Base-by-base conservation (phyloP, 228 moss, liverwort and hornwort genomes). In the Sphagnum fallax region DNA sequence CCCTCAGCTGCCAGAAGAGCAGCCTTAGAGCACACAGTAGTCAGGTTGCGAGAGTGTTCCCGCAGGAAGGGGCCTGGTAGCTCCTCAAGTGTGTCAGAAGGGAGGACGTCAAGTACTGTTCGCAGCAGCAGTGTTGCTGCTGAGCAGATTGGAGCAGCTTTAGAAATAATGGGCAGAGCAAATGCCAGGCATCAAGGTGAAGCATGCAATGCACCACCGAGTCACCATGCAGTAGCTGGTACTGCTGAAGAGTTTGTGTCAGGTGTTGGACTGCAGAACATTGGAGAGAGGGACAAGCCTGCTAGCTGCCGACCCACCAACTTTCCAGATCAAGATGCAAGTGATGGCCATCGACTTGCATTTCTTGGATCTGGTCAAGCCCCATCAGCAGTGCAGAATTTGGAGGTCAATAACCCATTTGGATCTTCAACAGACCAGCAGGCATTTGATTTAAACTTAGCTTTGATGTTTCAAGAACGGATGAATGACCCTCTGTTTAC, bases 381-480 rank as follows among this genome's bases (percentile, higher is more conserved):
- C 59, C 69, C 66, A 50, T 79, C 80, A 65, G 73, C 74, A 55
- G 72, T 76, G 71, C 85, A 85, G 60, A 80, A 74, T 67, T 69
- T 78, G 64, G 88, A 88, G 66, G 73, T 78, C 65, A 82, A 72
- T 71, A 85, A 82, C 73, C 77, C 80, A 48, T 89, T 88, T 81
- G 80, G 87, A 50, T 90, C 91, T 65, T 65, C 88, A 69, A 75
- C 86, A 57, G 98, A 98, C 72, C 98, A 98, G 75, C 92, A 92
- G 70, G 88, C 85, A 48, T 75, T 88, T 49, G 88, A 88, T 70
- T 74, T 77, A 76, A 89, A 89, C 71, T 74, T 98, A 72, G 94
- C 94, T 69, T 67, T 89, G 75, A 94, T 98, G 98, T 94, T 98
- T 68, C 93, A 94, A 70, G 94, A 98, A 73, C 87, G 93, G 77